Base-by-base conservation (phyloP, 2,329 filamentous ascomycete species). In the Pseudovirgaria hyperparasitica region DNA sequence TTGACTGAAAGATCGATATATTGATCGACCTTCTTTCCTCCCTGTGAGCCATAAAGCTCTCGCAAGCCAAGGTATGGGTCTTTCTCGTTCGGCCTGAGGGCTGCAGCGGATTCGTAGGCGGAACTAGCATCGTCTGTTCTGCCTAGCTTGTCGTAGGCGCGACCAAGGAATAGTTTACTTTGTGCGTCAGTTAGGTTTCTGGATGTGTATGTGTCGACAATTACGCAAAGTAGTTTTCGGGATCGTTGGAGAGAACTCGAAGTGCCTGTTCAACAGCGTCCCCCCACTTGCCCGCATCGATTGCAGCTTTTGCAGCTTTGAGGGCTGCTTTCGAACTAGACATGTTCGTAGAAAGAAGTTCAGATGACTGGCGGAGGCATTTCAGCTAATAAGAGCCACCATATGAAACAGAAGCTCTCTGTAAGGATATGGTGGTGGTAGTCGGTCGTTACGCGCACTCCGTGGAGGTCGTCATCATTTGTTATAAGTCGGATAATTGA, bases 31-130 rank as follows among this genome's bases (percentile, higher is more conserved):
- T 77, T 81, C 29, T 68, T 65, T 16, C 61, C 54, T 10, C 72
- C 76, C 45, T 85, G 79, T 41, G 73, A 78, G 55, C 93, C 82
- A 48, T 84, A 94, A 16, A 96, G 56, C 44, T 76, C 81, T 51
- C 90, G 70, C 23, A 98, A 62, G 1, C 90, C 90, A 49, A 93
- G 81, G 84, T 82, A 96, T 38, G 81, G 81, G 43, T 87, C 80
- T n/a, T 72, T 62, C 40, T 94, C 85, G 11, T 71, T 63, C 1
- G 76, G 71, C 37, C 82, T 86, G 34, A 82, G 60, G 12, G 65
- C 62, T 5, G 79, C 71, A 2, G 87, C 90, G 17, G 69, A 63
- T 21, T 67, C 63, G 52, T 96, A 96, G 2, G 76, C 72, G 18
- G 66, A 69, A 41, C 90, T 85, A 0, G 90, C 76, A 21, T 82